Conservation (phyloP, 1,139 yeast genomes). For the Geotrichum aggregatum region DNA sequence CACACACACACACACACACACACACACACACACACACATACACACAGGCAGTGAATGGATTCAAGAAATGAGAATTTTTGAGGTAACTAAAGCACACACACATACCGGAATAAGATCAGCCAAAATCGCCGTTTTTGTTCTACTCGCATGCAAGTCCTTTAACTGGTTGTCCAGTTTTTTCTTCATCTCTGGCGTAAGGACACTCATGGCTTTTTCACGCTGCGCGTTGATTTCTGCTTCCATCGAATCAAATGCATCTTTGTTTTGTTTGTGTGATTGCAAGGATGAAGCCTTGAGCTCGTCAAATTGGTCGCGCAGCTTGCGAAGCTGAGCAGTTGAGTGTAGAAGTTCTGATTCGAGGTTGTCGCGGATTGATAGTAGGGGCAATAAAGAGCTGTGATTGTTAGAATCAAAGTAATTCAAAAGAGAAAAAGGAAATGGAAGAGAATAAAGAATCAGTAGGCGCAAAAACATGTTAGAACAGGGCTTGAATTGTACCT, state of each 20-base stretch:
- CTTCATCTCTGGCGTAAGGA: not conserved
- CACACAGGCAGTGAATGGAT: too few relatives aligned
- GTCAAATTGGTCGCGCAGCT: not conserved
- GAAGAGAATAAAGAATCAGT: too few relatives aligned
- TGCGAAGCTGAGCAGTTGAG: constrained; percentile 1
- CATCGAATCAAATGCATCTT: not conserved
- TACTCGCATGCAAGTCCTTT: constrained; percentile 4
- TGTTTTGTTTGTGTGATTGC: constrained; percentile 1
- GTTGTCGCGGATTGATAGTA: constrained; percentile 18
- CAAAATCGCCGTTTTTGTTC: constrained; percentile 8
- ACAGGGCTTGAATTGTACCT: too few relatives aligned
- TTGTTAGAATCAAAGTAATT: not conserved
- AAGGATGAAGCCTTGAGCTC: not conserved
- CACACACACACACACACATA: too few relatives aligned
- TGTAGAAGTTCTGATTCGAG: constrained; percentile 16
- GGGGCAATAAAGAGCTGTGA: constrained; percentile 10
- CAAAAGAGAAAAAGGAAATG: not conserved
- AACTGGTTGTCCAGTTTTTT: constrained; percentile 3
- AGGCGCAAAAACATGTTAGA: too few relatives aligned
- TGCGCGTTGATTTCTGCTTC: not conserved
- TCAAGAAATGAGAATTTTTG: too few relatives aligned
- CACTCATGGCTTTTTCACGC: not conserved
- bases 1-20: too few relatives aligned
- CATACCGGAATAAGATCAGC: constrained; percentile 15
- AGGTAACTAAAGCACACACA: too few relatives aligned